Evolutionary conservation across 371 early-diverging fungal species (phyloP).

Genomic region (Zopfochytrium polystomum): DNA sequence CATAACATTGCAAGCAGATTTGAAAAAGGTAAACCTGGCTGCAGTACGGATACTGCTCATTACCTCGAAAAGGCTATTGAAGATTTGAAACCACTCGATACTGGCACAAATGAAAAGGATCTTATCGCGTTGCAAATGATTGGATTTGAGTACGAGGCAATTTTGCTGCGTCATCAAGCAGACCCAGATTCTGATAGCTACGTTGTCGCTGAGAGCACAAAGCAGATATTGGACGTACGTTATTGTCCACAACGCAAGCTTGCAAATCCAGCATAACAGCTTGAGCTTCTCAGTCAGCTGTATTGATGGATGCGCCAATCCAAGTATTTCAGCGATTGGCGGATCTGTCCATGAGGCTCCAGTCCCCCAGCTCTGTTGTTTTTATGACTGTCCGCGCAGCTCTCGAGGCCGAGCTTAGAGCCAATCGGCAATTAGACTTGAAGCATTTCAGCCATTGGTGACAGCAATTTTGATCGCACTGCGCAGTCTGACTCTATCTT

Average conservation of each 20-base stretch:
- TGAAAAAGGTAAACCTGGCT: no score
- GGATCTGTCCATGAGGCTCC: constrained; percentile 18
- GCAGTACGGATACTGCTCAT: no score
- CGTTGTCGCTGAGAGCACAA: neutral
- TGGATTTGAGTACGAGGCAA: constrained; percentile 23
- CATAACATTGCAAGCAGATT: no score
- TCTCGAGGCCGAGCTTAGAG: constrained; percentile 20
- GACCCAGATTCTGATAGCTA: no score
- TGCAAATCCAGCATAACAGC: no score
- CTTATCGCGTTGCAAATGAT: constrained; percentile 9
- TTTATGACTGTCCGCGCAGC: constrained; percentile 22
- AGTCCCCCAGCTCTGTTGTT: constrained; percentile 20
- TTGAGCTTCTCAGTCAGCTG: constrained; percentile 7
- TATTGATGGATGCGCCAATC: constrained; percentile 4
- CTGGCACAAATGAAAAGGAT: constrained; percentile 2
- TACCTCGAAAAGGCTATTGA: no score
- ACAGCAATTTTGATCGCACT: neutral
- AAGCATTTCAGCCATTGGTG: constrained; percentile 23
- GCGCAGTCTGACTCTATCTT: neutral
- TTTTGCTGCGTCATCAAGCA: no score
- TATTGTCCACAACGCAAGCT: neutral
- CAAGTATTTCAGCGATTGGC: constrained; percentile 20
- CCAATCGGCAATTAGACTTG: constrained; percentile 14
- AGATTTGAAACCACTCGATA: neutral
- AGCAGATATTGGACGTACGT: neutral